Evolutionary conservation across 805 yeast species (phyloP).

Genomic region (Zygosaccharomyces siamensis): DNA sequence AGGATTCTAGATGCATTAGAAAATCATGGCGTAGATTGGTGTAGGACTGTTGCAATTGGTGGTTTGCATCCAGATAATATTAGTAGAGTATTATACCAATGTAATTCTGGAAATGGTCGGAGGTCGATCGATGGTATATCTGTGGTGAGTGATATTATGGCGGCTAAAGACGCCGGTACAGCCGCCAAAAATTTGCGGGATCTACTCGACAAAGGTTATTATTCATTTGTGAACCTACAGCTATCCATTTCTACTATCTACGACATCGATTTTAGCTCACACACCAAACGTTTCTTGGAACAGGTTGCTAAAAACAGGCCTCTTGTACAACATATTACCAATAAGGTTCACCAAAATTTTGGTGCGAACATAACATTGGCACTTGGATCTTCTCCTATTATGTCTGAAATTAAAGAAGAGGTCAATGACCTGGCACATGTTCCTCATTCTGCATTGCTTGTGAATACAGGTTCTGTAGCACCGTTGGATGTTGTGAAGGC

Average conservation of each 20-base stretch:
- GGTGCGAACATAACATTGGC: conserved; percentile 85
- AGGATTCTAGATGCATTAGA: conserved; percentile 46
- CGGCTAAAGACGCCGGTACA: conserved; percentile 46
- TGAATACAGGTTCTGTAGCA: conserved; percentile 74
- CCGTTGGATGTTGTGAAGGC: conserved; percentile 40
- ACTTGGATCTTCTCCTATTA: conserved; percentile 79
- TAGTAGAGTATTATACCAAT: conserved; percentile 49
- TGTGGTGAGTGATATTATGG: conserved; percentile 82
- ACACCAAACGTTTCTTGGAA: conserved; percentile 15
- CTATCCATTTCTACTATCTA: not conserved
- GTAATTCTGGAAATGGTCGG: conserved; percentile 41
- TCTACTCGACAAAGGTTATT: conserved; percentile 20
- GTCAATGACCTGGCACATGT: conserved; percentile 58
- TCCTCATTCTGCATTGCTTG: conserved; percentile 51
- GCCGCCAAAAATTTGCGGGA: conserved; percentile 43
- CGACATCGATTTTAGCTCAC: not conserved
- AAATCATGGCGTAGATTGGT: conserved; percentile 31
- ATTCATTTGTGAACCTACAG: conserved; percentile 15
- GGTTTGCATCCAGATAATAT: conserved; percentile 66
- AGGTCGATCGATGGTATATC: conserved; percentile 72
- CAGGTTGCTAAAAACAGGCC: conserved; percentile 41
- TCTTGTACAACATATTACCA: conserved; percentile 81
- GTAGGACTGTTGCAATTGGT: conserved; percentile 74
- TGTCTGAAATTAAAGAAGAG: conserved; percentile 73
- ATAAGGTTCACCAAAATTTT: conserved; percentile 80